Evolutionary conservation across 2,329 filamentous ascomycete species (phyloP), one percentile per base, ranked within the genome.

Genomic region (Fusarium luffae): DNA sequence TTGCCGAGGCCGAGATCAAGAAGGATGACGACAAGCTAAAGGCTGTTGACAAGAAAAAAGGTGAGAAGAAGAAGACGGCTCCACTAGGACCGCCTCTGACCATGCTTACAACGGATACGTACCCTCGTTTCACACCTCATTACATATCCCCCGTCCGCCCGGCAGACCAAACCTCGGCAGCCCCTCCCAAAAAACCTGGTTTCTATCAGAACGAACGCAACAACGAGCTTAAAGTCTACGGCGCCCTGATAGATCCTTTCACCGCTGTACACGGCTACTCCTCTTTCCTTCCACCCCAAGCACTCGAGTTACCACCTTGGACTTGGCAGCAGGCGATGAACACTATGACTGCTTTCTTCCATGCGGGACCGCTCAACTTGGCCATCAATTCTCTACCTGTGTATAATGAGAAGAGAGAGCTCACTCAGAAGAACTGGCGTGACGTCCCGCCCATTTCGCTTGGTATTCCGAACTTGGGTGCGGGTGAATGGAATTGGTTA

Each of bases 281-380:
- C 3, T 68, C 71, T 5, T 70, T 82, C 18, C 70, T 82, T 2
- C 82, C 81, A 1, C 54, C 71, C 1, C 32, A 28, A 7, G 30
- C 54, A 4, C 72, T 82, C 0, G 34, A 43, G 18, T 65, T 83
- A 5, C 79, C 79, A 1, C 13, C 69, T 0, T 83, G 80, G 81
- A 80, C 78, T 0, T 78, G 77, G 76, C 75, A 83, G 57, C 27
- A 46, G 1, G 80, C 80, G 8, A 62, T 83, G 66, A 62, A 74
- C 14, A 75, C 59, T 5, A 83, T 83, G 76, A 80, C 75, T 0
- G 80, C 80, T 1, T 83, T 83, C 57, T 82, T 82, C 65, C 78
- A 79, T 51, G 54, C 74, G 0, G 82, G 82, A 8, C 34, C 34
- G 23, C 23, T 23, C 23, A 23, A 23, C 23, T 23, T 23, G 34